These are phyloP conservation scores for Mastigamoeba balamuthi DNA, from an alignment of 78 protist genomes.

Conservation along the genomic window DNA sequence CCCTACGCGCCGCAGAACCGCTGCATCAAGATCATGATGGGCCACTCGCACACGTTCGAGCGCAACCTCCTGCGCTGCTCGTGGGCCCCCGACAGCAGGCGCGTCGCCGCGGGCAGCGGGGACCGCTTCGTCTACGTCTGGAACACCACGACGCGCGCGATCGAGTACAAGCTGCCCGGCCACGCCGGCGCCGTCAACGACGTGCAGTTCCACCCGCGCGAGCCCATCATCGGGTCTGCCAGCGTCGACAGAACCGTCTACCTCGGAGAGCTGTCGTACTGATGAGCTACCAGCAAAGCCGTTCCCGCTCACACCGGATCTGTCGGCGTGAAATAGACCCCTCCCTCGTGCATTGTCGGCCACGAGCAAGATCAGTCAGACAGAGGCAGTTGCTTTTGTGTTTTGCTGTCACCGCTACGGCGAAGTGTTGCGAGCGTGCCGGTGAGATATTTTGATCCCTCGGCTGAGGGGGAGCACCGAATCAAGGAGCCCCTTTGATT, in stretches of 20 bases:
- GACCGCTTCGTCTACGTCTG: constrained; percentile 67
- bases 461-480: too few relatives aligned
- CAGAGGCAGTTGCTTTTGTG: too few relatives aligned
- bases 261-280: constrained; percentile 69
- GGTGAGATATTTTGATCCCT: too few relatives aligned
- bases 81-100: constrained; percentile 61
- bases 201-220: constrained; percentile 72
- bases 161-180: constrained; percentile 70
- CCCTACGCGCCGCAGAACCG: constrained; percentile 53
- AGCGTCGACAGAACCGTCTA: constrained; percentile 52
- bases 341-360: too few relatives aligned
- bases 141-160: constrained; percentile 30
- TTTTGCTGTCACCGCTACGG: too few relatives aligned
- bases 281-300: too few relatives aligned
- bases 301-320: too few relatives aligned
- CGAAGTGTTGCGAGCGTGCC: too few relatives aligned
- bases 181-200: constrained; percentile 69
- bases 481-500: too few relatives aligned
- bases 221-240: constrained; percentile 67
- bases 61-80: constrained; percentile 54
- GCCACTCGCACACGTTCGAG: constrained; percentile 56
- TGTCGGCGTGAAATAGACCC: too few relatives aligned
- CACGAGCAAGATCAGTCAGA: too few relatives aligned
- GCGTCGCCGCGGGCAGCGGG: constrained; percentile 53
- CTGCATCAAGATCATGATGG: constrained; percentile 15